Evolutionary conservation across 352 stramenopile species (phyloP).

Genomic region (Pythium scleroteichum): DNA sequence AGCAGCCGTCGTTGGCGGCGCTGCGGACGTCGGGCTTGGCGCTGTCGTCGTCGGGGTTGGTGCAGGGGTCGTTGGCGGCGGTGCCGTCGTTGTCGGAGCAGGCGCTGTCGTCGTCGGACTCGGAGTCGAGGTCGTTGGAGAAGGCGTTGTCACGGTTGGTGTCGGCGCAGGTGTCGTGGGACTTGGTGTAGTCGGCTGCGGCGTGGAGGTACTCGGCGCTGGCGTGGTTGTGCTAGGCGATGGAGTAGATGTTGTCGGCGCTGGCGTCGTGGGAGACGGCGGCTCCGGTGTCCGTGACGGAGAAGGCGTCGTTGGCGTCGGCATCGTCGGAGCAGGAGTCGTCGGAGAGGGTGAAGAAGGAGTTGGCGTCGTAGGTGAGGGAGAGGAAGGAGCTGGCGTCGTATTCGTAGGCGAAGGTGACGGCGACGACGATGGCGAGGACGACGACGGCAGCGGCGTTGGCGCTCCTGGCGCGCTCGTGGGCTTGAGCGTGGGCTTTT

Average conservation of each 20-base stretch:
- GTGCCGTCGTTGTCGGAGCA: not conserved
- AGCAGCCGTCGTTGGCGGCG: not conserved
- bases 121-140: not conserved
- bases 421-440: not conserved
- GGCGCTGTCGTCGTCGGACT: not conserved
- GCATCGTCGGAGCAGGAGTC: not conserved
- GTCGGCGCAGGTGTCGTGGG: not conserved
- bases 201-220: not conserved
- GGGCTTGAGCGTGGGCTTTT: slow-evolving; percentile 16
- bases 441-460: not conserved
- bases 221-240: not conserved
- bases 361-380: not conserved
- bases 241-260: slow-evolving; percentile 1
- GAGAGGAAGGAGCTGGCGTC: not conserved
- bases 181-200: not conserved
- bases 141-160: not conserved
- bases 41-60: not conserved
- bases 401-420: not conserved
- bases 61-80: not conserved
- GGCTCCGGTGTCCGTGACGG: slow-evolving; percentile 1
- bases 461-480: not conserved
- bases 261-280: not conserved
- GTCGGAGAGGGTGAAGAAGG: not conserved
- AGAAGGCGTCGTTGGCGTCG: slow-evolving; percentile 1
- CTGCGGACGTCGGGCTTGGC: not conserved